Evolutionary conservation across 2,329 filamentous ascomycete species (phyloP), one percentile per base, ranked within the genome.

Genomic region (Fusarium sp.): DNA sequence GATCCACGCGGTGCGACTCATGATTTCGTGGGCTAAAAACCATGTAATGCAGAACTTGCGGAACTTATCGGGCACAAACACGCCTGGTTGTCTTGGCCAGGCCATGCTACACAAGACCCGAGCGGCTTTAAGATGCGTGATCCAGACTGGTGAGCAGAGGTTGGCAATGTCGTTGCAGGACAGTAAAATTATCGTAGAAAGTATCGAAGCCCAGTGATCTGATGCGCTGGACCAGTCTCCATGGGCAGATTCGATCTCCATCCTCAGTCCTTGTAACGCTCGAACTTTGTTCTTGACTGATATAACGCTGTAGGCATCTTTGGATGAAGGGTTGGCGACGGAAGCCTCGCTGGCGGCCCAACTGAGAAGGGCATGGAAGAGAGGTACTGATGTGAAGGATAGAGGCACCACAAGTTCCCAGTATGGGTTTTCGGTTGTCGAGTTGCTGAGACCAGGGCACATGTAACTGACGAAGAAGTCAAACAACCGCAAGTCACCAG

Each of bases 21-120:
- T 62, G 15, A 62, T 62, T 1, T 62, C 59, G 59, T 62, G 59
- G 1, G 59, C 57, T 18, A 62, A 52, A 12, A 62, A 62, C 59
- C 59, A 62, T 52, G 57, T 62, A n/a, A 57, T n/a, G 15, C 59
- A 57, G 27, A 62, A 62, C 43, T 46, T 23, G 7, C 59, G 51
- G 15, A 62, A 62, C 18, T 41, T 57, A 37, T 62, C 52, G 18
- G 36, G 43, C 28, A 41, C 44, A 15, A 23, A 11, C 23, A 53
- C 36, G 6, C 39, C 36, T n/a, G 40, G 39, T 13, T 50, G 7
- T 4, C 36, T 16, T 31, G 59, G 59, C 59, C 52, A 62, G 37
- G 57, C 41, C 39, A 62, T 56, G 52, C 59, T 62, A 37, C 59
- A 62, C 39, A 62, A 28, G 31, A 62, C 46, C 9, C 59, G 41